These are phyloP conservation scores for Phascolomyces articulosus DNA, from an alignment of 371 early-diverging fungal genomes.

Conservation along the genomic window DNA sequence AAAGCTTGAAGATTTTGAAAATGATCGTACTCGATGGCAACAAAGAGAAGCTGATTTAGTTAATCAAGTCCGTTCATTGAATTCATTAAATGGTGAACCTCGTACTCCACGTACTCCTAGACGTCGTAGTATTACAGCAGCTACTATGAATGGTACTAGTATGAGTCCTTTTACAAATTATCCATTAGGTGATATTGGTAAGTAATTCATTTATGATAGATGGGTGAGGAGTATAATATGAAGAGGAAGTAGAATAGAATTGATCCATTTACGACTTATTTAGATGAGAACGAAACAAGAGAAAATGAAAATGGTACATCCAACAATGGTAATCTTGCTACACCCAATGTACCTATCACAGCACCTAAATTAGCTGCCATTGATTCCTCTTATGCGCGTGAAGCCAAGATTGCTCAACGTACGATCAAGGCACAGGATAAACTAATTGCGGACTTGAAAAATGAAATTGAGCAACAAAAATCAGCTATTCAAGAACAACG, in stretches of 20 bases:
- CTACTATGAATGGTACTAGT: conserved; percentile 22
- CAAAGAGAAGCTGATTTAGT: conserved; percentile 52
- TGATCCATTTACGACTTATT: not conserved
- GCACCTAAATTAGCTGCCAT: conserved; percentile 42
- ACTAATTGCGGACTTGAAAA: conserved; percentile 43
- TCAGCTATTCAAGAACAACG: conserved; percentile 40
- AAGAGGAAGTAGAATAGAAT: not conserved
- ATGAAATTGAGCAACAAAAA: conserved; percentile 44
- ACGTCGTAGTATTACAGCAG: conserved; percentile 42
- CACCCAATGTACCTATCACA: not conserved
- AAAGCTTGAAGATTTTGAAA: conserved; percentile 48
- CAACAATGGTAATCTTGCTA: not conserved
- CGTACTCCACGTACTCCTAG: conserved; percentile 48
- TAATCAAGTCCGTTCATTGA: conserved; percentile 45
- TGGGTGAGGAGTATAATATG: not conserved
- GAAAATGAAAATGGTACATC: conserved; percentile 1
- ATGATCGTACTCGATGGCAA: conserved; percentile 45
- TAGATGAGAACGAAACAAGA: conserved; percentile 3
- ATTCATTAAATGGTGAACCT: conserved; percentile 32
- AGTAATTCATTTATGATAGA: not conserved
- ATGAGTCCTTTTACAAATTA: conserved; percentile 38
- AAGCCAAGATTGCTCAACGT: conserved; percentile 54
- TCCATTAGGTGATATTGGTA: conserved; percentile 37
- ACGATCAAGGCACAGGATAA: conserved; percentile 59
- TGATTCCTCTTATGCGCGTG: conserved; percentile 49